Percentiles rank a stretch among this genome's conserved stretches.
Conservation (phyloP, 345 rosid genomes). For the Eucalyptus polybractea region DNA sequence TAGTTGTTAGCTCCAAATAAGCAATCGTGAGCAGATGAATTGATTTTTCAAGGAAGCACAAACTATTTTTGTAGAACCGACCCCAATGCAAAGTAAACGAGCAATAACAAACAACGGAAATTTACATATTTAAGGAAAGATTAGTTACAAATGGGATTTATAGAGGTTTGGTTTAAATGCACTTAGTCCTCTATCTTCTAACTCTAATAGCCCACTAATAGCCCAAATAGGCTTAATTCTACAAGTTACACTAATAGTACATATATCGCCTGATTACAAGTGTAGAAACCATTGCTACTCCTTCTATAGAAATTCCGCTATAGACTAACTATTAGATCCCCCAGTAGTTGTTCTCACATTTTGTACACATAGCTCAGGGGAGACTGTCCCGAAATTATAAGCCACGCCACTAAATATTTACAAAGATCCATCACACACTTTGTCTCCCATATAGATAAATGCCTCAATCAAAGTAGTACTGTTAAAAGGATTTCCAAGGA, state of each 20-base stretch:
- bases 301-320: neutral
- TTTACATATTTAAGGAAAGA: neutral
- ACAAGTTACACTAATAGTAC: neutral
- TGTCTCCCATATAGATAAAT: neutral
- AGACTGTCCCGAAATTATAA: neutral
- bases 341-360: neutral
- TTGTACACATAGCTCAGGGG: neutral
- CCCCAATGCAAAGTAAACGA: neutral
- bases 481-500: too few species aligned
- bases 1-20: neutral
- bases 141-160: neutral
- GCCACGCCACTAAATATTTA: neutral
- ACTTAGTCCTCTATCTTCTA: neutral
- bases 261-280: neutral
- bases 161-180: neutral
- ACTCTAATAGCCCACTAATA: neutral
- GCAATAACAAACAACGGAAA: neutral
- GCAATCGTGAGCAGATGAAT: neutral
- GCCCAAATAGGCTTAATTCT: neutral
- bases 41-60: neutral
- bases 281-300: neutral
- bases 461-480: neutral
- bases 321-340: neutral
- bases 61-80: neutral
- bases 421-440: neutral